A percentile compares a stretch with the other conserved stretches of the same genome.
These are phyloP conservation scores for Datura wrightii DNA, from an alignment of 257 asterid species.

Conservation along the genomic window DNA sequence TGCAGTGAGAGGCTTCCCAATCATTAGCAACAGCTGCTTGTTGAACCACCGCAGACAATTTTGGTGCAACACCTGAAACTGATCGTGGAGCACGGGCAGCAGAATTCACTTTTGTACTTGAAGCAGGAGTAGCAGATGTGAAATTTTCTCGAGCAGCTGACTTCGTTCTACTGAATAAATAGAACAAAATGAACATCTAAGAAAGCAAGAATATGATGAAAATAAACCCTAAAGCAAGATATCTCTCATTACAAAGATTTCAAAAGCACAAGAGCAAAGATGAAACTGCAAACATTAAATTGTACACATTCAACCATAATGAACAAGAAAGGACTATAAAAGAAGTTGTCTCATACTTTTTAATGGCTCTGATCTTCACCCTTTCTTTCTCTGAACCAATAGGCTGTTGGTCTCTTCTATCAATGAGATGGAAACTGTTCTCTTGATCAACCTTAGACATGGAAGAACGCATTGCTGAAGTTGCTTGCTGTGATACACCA, in stretches of 20 bases:
- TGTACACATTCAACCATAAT: conserved; percentile 5
- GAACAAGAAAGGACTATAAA: background rate
- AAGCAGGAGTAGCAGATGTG: conserved; percentile 77
- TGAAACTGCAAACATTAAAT: conserved; percentile 3
- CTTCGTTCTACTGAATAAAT: conserved; percentile 50
- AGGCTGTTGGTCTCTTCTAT: conserved; percentile 70
- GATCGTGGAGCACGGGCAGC: conserved; percentile 85
- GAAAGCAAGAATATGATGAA: background rate
- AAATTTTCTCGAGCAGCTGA: conserved; percentile 75
- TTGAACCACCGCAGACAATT: conserved; percentile 68
- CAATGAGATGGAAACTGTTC: conserved; percentile 67
- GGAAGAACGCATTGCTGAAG: conserved; percentile 72
- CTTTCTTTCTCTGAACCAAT: conserved; percentile 71
- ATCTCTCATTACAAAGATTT: conserved; percentile 10
- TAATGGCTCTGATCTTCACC: conserved; percentile 66
- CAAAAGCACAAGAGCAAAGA: conserved; percentile 25
- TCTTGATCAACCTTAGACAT: conserved; percentile 72
- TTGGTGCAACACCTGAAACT: conserved; percentile 64
- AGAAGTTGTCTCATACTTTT: conserved; percentile 56
- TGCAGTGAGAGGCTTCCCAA: conserved; percentile 82
- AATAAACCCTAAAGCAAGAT: conserved; percentile 18
- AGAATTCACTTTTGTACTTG: conserved; percentile 73
- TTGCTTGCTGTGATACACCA: conserved; percentile 58
- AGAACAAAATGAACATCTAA: conserved; percentile 27
- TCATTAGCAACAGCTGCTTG: conserved; percentile 63